Evolutionary conservation across 163 green algal species (phyloP).

Genomic region (Chlamydomonas reinhardtii): DNA sequence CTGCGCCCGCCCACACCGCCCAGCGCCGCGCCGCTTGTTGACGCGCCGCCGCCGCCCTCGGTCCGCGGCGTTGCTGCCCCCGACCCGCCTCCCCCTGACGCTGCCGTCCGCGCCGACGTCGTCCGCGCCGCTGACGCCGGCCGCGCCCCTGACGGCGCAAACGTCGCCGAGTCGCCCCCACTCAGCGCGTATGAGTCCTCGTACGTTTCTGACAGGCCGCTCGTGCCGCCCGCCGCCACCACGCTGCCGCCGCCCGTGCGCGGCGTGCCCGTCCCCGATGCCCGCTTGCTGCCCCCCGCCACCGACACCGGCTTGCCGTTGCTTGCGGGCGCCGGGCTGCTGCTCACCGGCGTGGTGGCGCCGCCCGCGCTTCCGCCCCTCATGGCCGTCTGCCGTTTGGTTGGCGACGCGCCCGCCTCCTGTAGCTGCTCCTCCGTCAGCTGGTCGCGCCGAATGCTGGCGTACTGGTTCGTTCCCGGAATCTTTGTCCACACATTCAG

Average conservation of each 20-base stretch:
- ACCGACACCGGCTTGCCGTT: neutral
- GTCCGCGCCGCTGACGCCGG: neutral
- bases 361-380: no score
- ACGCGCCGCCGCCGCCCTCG: neutral
- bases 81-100: neutral
- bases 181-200: no score
- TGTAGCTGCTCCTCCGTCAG: neutral
- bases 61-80: no score
- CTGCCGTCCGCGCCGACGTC: neutral
- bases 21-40: neutral
- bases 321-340: neutral
- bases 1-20: conserved; percentile 4
- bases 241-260: no score
- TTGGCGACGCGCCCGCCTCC: neutral
- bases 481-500: conserved; percentile 12
- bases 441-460: neutral
- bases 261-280: no score
- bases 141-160: neutral
- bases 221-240: no score
- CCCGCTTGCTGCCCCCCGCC: neutral
- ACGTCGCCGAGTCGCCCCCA: neutral
- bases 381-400: no score
- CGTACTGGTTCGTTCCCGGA: conserved; percentile 16
- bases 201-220: no score
- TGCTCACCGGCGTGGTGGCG: neutral